Evolutionary conservation across 805 yeast species (phyloP), one percentile per base, ranked within the genome.

Genomic region (Zygotorulaspora danielsina): DNA sequence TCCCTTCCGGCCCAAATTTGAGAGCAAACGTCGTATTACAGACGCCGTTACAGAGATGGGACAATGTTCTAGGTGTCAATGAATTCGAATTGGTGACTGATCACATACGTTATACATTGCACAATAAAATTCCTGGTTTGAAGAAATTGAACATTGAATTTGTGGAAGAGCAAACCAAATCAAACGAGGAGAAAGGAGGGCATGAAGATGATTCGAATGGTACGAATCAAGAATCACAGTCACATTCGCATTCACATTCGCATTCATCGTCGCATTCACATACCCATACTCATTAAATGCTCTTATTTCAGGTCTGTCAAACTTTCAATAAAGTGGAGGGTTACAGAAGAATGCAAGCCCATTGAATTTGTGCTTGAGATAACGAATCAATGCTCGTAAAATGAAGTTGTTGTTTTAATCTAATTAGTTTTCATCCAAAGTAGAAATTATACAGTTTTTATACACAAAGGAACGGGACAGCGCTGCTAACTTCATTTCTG

Each of bases 1-100:
- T 79, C 49, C 63, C 76, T 0, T 71, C 80, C 2, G 85, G 85
- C 3, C 82, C 84, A 36, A 75, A 76, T 44, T 63, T 63, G 3
- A 67, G 69, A 35, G 66, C 66, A 4, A 63, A 56, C 34, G 33
- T 63, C 12, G 37, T 53, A 1, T 42, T 71, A 16, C 64, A 61
- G 45, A 70, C 63, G 6, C 75, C 75, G n/a, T 19, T 53, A 18
- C 75, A 69, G 48, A 66, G 64, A 55, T 69, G 73, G 72, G 72
- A 61, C 18, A 69, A 70, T 41, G 66, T 66, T 4, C 49, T 70
- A 35, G 66, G 58, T 10, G 57, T 69, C 16, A 57, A 57, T 15
- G 73, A 70, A 49, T 64, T 69, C 42, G 73, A 69, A 49, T 53
- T 62, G 39, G 73, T 70, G 11, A 50, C 67, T 8, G 63, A 61